Evolutionary conservation across 306 rosid species (phyloP).

Genomic region (Cotoneaster glaucophyllus): DNA sequence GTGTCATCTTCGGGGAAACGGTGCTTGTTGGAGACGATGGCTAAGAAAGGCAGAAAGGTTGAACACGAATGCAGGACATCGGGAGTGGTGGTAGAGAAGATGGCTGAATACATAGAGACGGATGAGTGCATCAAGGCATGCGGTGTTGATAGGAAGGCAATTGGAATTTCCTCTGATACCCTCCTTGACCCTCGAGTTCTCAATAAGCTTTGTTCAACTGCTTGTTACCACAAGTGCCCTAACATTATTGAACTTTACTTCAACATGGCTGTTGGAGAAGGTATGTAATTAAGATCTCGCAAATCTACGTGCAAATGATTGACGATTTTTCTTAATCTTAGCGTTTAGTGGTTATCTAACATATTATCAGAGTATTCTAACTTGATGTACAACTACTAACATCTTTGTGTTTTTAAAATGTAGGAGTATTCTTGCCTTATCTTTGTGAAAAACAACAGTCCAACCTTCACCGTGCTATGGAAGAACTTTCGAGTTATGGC

Average conservation of each 20-base stretch:
- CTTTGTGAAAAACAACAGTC: slow-evolving; percentile 44
- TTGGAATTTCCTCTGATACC: slow-evolving; percentile 72
- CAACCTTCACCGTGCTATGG: slow-evolving; percentile 55
- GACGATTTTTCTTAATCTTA: not conserved
- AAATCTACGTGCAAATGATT: not conserved
- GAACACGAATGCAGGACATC: slow-evolving; percentile 65
- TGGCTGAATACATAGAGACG: slow-evolving; percentile 57
- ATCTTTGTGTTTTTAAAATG: not conserved
- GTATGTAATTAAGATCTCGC: slow-evolving; percentile 17
- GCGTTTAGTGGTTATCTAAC: not conserved
- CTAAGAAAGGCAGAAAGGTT: slow-evolving; percentile 24
- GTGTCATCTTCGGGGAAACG: slow-evolving; percentile 75
- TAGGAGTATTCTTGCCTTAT: slow-evolving; percentile 64
- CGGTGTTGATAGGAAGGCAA: slow-evolving; percentile 49
- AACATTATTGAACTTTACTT: slow-evolving; percentile 58
- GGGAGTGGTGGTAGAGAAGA: slow-evolving; percentile 57
- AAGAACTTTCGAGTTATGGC: slow-evolving; percentile 44
- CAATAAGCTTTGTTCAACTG: slow-evolving; percentile 49
- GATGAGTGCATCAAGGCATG: slow-evolving; percentile 60
- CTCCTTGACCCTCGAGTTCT: slow-evolving; percentile 65
- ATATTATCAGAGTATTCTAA: not conserved
- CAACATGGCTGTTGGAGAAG: slow-evolving; percentile 69
- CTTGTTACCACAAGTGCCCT: slow-evolving; percentile 55
- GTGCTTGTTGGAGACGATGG: slow-evolving; percentile 56
- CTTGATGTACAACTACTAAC: not conserved